A percentile compares a stretch with the other conserved stretches of the same genome.
Conservation (phyloP, 2,329 filamentous ascomycete genomes). For the Epicoccum sorghinum region DNA sequence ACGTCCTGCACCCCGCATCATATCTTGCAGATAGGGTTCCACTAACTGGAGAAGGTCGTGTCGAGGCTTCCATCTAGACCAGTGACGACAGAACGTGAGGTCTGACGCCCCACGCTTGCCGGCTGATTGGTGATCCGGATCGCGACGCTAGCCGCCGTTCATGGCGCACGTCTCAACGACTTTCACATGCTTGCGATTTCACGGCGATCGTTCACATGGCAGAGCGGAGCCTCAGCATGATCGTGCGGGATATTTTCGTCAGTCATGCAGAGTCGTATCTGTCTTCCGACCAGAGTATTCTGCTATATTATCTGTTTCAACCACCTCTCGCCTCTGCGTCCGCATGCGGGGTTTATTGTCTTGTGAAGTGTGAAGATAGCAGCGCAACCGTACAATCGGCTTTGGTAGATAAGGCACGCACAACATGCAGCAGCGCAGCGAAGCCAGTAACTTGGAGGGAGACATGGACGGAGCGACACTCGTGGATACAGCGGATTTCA, state of each 20-base stretch:
- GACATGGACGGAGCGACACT: constrained; percentile 15
- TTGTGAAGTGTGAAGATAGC: constrained; percentile 1
- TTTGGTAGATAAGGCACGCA: constrained; percentile 20
- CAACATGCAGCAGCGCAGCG: constrained; percentile 14
- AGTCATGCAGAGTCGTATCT: constrained; percentile 8
- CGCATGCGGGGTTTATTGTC: constrained; percentile 13
- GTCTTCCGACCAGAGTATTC: background rate
- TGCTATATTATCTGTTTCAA: constrained; percentile 2
- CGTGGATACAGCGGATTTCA: constrained; percentile 18
- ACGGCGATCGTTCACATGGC: constrained; percentile 11
- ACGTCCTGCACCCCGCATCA: constrained; percentile 11
- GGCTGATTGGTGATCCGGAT: constrained; percentile 24
- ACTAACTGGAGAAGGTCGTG: background rate
- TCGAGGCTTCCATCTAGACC: background rate
- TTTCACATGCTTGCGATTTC: constrained; percentile 30
- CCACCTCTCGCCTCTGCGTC: background rate
- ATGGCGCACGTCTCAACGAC: constrained; percentile 19
- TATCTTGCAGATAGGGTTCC: background rate
- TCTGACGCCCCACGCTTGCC: constrained; percentile 19
- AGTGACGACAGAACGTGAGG: background rate
- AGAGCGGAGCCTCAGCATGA: constrained; percentile 3
- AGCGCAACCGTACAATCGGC: constrained; percentile 11
- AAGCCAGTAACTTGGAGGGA: background rate
- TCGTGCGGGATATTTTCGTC: constrained; percentile 21
- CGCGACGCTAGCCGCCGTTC: constrained; percentile 24